phyloP scores from a whole-genome alignment of 2,329 filamentous ascomycete species.

The Aspergillus quadrilineatus region DNA sequence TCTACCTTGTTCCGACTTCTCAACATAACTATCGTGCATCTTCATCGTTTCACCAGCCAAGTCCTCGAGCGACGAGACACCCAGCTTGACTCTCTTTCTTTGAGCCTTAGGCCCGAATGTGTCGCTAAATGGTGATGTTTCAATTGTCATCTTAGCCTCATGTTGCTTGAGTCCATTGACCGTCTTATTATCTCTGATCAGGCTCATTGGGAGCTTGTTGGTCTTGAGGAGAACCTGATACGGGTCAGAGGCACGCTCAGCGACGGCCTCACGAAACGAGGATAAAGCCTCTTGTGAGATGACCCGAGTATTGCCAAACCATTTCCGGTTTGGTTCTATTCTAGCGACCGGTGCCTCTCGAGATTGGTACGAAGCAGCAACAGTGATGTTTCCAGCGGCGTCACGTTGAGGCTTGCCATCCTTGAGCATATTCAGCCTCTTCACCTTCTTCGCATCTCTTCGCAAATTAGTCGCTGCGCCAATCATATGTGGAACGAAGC shows the following conservation, averaged over 20 bases:
- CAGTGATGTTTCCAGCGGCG: slow-evolving; percentile 76
- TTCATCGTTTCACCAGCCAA: slow-evolving; percentile 76
- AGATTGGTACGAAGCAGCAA: slow-evolving; percentile 81
- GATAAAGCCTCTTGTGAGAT: slow-evolving; percentile 86
- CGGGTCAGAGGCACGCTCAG: slow-evolving; percentile 83
- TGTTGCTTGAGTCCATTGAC: slow-evolving; percentile 88
- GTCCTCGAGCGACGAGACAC: slow-evolving; percentile 76
- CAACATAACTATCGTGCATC: slow-evolving; percentile 77
- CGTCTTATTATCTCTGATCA: slow-evolving; percentile 77
- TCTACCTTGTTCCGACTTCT: slow-evolving; percentile 74
- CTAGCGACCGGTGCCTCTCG: slow-evolving; percentile 77
- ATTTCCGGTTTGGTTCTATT: slow-evolving; percentile 94
- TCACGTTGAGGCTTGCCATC: slow-evolving; percentile 82
- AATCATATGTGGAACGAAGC: slow-evolving; percentile 19
- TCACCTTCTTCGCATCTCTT: slow-evolving; percentile 78
- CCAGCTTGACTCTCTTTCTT: slow-evolving; percentile 86
- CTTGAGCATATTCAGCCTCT: slow-evolving; percentile 85
- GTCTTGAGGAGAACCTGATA: slow-evolving; percentile 94
- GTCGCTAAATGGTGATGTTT: slow-evolving; percentile 79
- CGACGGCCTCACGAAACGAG: slow-evolving; percentile 87
- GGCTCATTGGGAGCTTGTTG: slow-evolving; percentile 93
- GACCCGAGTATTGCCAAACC: slow-evolving; percentile 92
- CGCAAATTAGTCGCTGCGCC: slow-evolving; percentile 13
- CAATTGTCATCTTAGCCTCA: slow-evolving; percentile 88
- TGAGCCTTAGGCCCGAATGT: slow-evolving; percentile 94